Evolutionary conservation across 2,329 filamentous ascomycete genomes (phyloP), one percentile per base, ranked within the genome.

Genomic region (Elsinoe batatas): DNA sequence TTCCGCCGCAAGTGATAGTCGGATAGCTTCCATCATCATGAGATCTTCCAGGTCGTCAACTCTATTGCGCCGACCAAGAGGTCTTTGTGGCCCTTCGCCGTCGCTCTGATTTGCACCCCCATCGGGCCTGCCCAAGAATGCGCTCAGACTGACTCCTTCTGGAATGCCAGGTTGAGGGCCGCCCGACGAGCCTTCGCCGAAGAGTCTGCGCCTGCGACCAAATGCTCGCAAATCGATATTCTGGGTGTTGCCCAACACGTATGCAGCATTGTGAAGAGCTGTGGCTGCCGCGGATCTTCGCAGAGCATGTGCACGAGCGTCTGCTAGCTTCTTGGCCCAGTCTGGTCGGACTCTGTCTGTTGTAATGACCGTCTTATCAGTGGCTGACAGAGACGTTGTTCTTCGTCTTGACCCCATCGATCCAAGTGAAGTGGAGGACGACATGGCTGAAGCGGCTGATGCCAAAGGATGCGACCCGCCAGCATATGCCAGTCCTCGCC

Each of bases 21-120:
- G 79, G 47, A 98, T 94, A 0, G 93, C 93, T 69, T 98, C 93
- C 78, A 93, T 89, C 76, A 97, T 90, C 93, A 98, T 98, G 76
- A 98, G 87, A 49, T 95, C 91, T 68, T 98, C 93, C 0, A 97
- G 78, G 62, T 97, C 91, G 18, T 94, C 88, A 66, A 94, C 82
- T 30, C 88, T 79, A 56, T 71, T 79, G 59, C 81, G 74, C 58
- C 83, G 73, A 35, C 79, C 79, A 61, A 76, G 79, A 15, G 70
- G 68, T 6, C 78, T 70, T 32, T 69, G 64, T 33, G 65, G 67
- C 5, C 72, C 58, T 57, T 72, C 72, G 53, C 56, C 66, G 56
- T 67, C 62, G 56, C 49, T 53, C 35, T 53, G 53, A 42, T 50
- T 30, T 15, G 56, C 53, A 12, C 44, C 46, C n/a, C 61, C 62